Evolutionary conservation across 176 grass and related monocot species (phyloP), one percentile per base, ranked within the genome.

Genomic region (Coix lacrymajobi): DNA sequence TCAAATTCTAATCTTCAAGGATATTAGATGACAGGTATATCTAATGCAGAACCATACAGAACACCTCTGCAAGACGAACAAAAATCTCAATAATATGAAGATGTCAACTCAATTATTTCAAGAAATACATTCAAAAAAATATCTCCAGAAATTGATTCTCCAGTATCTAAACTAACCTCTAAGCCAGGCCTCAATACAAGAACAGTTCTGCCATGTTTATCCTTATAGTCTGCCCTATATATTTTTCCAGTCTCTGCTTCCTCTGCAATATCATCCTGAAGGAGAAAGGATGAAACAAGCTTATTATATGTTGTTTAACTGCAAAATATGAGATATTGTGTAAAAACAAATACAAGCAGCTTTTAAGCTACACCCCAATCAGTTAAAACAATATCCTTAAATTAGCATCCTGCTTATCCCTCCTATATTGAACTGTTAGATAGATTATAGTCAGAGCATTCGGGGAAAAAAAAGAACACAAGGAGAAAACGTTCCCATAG

Each of bases 181-280:
- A 92, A 84, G 19, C 93, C 90, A 83, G 90, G 90, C 43, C 93
- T 92, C 79, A 95, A 66, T 38, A 95, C 78, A 92, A 95, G 93
- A 90, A 95, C 93, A 86, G 90, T 67, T 86, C 93, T 92, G 69
- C 93, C 93, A 86, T 81, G 73, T 79, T 87, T 95, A 70, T 95
- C 93, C 39, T 86, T 81, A 82, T 95, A 92, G 77, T 92, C 87
- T 56, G 93, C 90, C 71, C 93, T 88, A 34, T 95, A 92, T 73
- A 92, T 92, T 54, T 95, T 95, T 90, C 93, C 93, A 57, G 90
- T 95, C 41, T 92, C 87, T 60, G 90, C 93, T 92, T 95, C 90
- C 28, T 84, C 70, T 11, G 87, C 70, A 78, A 95, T 69, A 79
- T 95, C 93, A 74, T 92, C 90, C 93, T 95, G 76, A 49, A 72